A percentile compares a stretch with the other conserved stretches of the same genome.
phyloP scores from a whole-genome alignment of 768 basidiomycete genomes.

The Mrakia hoshinonis region DNA sequence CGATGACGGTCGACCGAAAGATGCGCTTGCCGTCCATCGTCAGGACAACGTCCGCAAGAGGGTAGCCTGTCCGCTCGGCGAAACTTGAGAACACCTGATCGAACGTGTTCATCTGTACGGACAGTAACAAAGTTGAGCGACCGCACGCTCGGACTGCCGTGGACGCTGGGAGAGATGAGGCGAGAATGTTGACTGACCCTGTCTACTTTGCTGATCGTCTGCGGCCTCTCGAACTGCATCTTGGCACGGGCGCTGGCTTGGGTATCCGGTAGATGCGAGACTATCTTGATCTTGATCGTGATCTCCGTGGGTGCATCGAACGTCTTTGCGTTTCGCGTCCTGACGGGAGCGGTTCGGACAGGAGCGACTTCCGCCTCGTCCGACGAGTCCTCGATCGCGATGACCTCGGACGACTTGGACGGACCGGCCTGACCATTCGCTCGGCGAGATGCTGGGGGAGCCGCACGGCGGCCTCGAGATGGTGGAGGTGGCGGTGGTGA shows the following conservation, averaged over 20 bases:
- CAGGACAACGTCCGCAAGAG: background rate
- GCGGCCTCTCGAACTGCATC: background rate
- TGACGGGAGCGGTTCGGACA: background rate
- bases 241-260: background rate
- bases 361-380: background rate
- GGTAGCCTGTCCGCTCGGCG: background rate
- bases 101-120: background rate
- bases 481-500: background rate
- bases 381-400: background rate
- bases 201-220: background rate
- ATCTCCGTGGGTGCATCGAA: background rate
- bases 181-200: background rate
- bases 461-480: background rate
- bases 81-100: background rate
- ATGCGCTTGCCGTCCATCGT: background rate
- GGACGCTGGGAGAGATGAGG: background rate
- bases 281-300: background rate
- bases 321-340: background rate
- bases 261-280: background rate
- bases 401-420: background rate
- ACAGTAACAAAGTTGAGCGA: no score
- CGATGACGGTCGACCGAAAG: background rate
- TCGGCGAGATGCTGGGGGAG: background rate
- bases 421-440: background rate
- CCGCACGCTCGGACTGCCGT: background rate